These are phyloP conservation scores for Arthrinium phaeospermum DNA, from an alignment of 2,329 filamentous ascomycete species.

Conservation along the genomic window DNA sequence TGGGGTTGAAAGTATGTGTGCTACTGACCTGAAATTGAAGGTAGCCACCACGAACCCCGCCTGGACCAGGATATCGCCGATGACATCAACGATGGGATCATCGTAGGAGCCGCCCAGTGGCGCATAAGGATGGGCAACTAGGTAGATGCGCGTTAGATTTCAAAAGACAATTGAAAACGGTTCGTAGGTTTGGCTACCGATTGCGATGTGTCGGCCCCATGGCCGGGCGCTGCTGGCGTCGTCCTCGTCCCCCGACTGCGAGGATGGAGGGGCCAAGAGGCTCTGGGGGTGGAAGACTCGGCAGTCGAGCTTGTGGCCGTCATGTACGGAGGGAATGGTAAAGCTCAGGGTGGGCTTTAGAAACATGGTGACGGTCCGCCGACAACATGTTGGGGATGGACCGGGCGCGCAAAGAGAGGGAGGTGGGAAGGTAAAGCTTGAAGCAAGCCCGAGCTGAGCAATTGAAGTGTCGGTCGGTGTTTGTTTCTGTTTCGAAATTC, in stretches of 20 bases:
- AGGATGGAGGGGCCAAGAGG: constrained; percentile 38
- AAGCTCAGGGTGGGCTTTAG: constrained; percentile 68
- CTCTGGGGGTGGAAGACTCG: constrained; percentile 77
- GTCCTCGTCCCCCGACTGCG: neutral
- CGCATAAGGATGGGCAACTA: constrained; percentile 91
- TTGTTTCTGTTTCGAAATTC: neutral
- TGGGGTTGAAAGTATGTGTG: neutral
- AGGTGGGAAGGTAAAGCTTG: neutral
- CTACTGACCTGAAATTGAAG: constrained; percentile 84
- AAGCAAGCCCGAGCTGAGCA: neutral
- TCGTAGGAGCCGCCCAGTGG: constrained; percentile 85
- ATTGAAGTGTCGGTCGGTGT: neutral
- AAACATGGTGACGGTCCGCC: constrained; percentile 48
- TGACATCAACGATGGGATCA: constrained; percentile 75
- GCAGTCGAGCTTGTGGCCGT: constrained; percentile 77
- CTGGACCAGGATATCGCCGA: constrained; percentile 68
- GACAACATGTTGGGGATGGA: neutral
- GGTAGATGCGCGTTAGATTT: constrained; percentile 51
- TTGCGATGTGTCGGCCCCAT: constrained; percentile 57
- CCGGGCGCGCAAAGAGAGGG: neutral
- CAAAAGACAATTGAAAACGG: constrained; percentile 4
- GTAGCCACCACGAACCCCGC: constrained; percentile 79
- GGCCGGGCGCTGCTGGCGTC: constrained; percentile 35
- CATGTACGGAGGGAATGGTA: constrained; percentile 83
- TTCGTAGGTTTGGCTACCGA: constrained; percentile 21